Evolutionary conservation across 2,329 filamentous ascomycete species (phyloP).

Genomic region (Biscogniauxia marginata): DNA sequence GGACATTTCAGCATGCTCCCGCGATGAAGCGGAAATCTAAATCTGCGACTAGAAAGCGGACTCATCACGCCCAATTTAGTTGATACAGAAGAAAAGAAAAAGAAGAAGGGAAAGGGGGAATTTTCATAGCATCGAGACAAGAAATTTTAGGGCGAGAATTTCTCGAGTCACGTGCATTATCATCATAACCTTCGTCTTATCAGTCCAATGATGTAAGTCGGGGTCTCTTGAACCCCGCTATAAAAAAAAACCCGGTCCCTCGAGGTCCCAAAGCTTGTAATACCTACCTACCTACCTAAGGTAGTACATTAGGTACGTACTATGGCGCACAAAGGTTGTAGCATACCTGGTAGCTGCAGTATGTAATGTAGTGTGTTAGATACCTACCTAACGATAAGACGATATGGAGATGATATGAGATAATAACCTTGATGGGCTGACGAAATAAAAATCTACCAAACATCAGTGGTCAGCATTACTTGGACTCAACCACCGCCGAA

Average conservation of each 20-base stretch:
- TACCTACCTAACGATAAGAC: too few relatives aligned
- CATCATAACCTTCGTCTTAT: neutral
- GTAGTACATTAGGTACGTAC: too few relatives aligned
- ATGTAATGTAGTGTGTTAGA: too few relatives aligned
- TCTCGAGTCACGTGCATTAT: neutral
- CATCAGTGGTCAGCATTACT: too few relatives aligned
- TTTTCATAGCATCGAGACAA: conserved; percentile 4
- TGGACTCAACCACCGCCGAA: too few relatives aligned
- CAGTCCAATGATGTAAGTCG: neutral
- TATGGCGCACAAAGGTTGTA: too few relatives aligned
- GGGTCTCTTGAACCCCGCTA: neutral
- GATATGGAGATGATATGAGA: too few relatives aligned
- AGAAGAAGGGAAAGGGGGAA: conserved; percentile 22
- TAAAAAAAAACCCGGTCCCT: too few relatives aligned
- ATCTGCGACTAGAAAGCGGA: conserved; percentile 59
- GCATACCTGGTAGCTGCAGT: too few relatives aligned
- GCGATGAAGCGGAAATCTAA: conserved; percentile 49
- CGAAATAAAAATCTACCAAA: too few relatives aligned
- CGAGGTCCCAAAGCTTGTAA: neutral
- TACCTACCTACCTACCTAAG: too few relatives aligned
- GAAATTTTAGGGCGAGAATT: conserved; percentile 3
- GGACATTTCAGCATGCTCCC: conserved; percentile 64
- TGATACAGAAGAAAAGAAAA: conserved; percentile 55
- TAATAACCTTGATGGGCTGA: too few relatives aligned
- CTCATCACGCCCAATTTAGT: conserved; percentile 82